phyloP scores from a whole-genome alignment of 495 filamentous ascomycete species.

The Aspergillus sparsus region DNA sequence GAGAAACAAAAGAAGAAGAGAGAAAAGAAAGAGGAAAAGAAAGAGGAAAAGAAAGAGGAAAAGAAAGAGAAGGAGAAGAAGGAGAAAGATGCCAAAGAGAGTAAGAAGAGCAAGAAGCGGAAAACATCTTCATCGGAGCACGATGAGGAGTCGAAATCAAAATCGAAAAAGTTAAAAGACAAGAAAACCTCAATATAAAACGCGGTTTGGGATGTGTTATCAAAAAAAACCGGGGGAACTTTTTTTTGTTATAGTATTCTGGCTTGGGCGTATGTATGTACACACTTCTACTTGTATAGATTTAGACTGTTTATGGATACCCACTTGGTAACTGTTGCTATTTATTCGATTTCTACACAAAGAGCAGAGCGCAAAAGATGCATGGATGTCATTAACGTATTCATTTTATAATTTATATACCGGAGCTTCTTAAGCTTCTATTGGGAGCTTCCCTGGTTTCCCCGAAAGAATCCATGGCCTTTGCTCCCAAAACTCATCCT shows the following conservation, averaged over 20 bases:
- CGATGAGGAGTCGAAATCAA: conserved; percentile 22
- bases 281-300: conserved; percentile 7
- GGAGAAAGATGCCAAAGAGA: conserved; percentile 22
- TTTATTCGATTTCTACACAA: conserved; percentile 1
- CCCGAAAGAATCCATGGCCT: conserved; percentile 83
- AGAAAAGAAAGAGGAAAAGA: conserved; percentile 28
- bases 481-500: conserved; percentile 86
- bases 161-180: conserved; percentile 37
- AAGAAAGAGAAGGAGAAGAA: conserved; percentile 29
- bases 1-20: conserved; percentile 29
- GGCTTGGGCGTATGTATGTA: conserved; percentile 13
- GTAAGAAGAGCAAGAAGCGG: conserved; percentile 27
- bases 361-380: no score
- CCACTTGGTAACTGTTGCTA: conserved; percentile 23
- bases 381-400: no score
- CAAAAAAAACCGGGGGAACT: no score
- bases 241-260: conserved; percentile 28
- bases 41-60: conserved; percentile 26
- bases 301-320: conserved; percentile 31
- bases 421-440: conserved; percentile 38
- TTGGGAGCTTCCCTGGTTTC: conserved; percentile 67
- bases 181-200: conserved; percentile 15
- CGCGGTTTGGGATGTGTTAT: no score
- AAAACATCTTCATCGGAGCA: conserved; percentile 21
- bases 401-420: no score